Conservation (phyloP, 768 basidiomycete species). For the Psilocybe subaeruginosa region DNA sequence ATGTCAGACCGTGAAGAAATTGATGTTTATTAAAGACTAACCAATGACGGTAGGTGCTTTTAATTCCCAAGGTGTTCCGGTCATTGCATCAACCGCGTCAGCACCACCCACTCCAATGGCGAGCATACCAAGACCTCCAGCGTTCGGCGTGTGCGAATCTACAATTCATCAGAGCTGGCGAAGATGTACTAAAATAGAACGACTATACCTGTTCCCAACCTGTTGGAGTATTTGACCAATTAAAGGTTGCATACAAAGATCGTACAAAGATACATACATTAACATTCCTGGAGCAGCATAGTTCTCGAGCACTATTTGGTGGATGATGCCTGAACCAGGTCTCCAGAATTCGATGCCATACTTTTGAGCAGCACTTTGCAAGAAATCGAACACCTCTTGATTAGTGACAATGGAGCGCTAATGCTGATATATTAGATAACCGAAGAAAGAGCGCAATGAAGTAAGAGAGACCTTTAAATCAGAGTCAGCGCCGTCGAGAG, state of each 20-base stretch:
- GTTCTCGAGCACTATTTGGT: slow-evolving; percentile 97
- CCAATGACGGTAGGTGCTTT: slow-evolving; percentile 88
- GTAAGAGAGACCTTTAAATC: slow-evolving; percentile 70
- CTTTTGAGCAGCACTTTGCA: slow-evolving; percentile 88
- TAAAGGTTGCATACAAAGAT: neutral
- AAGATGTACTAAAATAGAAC: neutral
- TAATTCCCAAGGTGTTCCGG: slow-evolving; percentile 97
- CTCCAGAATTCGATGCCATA: slow-evolving; percentile 98
- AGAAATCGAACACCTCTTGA: slow-evolving; percentile 96
- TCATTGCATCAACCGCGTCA: slow-evolving; percentile 98
- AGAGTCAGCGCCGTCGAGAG: slow-evolving; percentile 81
- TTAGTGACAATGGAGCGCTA: slow-evolving; percentile 87
- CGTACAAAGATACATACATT: slow-evolving; percentile 54
- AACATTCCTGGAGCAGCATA: slow-evolving; percentile 96
- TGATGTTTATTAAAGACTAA: slow-evolving; percentile 32
- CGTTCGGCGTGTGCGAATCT: slow-evolving; percentile 99
- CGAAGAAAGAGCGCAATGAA: too few relatives aligned
- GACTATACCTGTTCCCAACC: slow-evolving; percentile 77
- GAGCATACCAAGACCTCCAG: slow-evolving; percentile 93
- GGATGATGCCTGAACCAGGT: slow-evolving; percentile 95
- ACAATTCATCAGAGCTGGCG: slow-evolving; percentile 11
- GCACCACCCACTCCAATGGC: slow-evolving; percentile 99
- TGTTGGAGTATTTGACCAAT: slow-evolving; percentile 28
- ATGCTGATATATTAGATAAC: neutral
- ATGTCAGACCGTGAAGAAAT: neutral